Evolutionary conservation across 2,329 filamentous ascomycete genomes (phyloP).

Genomic region (Fonsecaea nubica): DNA sequence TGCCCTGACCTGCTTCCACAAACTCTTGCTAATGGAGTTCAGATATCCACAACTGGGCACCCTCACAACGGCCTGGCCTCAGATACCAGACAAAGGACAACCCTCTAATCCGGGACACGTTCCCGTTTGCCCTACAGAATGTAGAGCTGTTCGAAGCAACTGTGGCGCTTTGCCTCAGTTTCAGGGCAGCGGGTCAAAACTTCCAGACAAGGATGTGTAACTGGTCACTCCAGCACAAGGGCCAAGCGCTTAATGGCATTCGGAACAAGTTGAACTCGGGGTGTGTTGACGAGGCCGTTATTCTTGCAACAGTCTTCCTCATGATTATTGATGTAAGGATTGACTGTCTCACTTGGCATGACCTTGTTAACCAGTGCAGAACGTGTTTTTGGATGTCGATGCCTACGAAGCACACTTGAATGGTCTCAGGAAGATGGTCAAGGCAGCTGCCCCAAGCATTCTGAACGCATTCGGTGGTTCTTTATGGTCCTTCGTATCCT

Average conservation of each 20-base stretch:
- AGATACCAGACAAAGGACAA: conserved; percentile 33
- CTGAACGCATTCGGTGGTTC: conserved; percentile 15
- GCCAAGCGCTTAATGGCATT: conserved; percentile 26
- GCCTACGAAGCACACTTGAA: conserved; percentile 31
- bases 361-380: conserved; percentile 17
- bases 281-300: conserved; percentile 29
- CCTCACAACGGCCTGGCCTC: conserved; percentile 29
- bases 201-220: conserved; percentile 24
- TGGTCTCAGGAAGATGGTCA: conserved; percentile 31
- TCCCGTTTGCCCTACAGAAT: conserved; percentile 30
- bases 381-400: conserved; percentile 31
- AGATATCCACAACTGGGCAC: conserved; percentile 32
- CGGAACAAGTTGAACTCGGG: conserved; percentile 26
- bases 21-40: conserved; percentile 11
- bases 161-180: conserved; percentile 30
- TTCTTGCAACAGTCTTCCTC: conserved; percentile 32
- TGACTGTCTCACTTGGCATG: not conserved
- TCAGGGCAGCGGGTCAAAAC: conserved; percentile 27
- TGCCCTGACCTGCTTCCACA: not conserved
- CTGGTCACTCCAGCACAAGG: conserved; percentile 30
- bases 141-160: conserved; percentile 33
- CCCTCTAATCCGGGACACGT: conserved; percentile 32
- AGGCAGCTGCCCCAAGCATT: not conserved
- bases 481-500: conserved; percentile 28
- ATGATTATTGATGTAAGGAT: conserved; percentile 35